Evolutionary conservation across 2,329 filamentous ascomycete genomes (phyloP), one percentile per base, ranked within the genome.

Genomic region (Fusarium illudens): DNA sequence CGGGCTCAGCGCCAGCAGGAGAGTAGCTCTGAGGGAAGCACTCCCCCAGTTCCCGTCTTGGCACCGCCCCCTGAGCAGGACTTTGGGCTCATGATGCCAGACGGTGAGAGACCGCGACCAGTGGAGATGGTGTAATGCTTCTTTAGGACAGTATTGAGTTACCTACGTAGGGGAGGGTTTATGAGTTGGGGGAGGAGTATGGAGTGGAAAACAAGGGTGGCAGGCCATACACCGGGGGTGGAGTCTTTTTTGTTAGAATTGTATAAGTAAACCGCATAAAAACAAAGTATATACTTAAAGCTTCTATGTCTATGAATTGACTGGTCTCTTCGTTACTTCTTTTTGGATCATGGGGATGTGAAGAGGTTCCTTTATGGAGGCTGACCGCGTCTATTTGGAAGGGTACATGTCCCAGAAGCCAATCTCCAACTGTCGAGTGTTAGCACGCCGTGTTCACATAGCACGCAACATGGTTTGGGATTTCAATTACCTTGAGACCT

Each of bases 401-500:
- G 84, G 83, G 63, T 81, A 85, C 83, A 85, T 86, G 64, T 85
- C 82, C 84, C 84, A 86, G 73, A 86, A 85, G 1, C 83, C 83
- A 72, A 84, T 84, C 63, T 86, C 84, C 82, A 86, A 84, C 83
- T 85, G 29, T 4, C 7, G 25, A 13, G 4, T 53, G 20, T 65
- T 30, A 68, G 52, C 22, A 49, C 48, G 29, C 10, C 9, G 6
- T 11, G 5, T 4, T 17, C 4, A 4, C 2, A 19, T 29, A 12
- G 17, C 4, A 3, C 2, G 2, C 6, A 27, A 17, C 52, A 11
- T 6, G 22, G 22, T 39, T 11, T 4, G 9, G 2, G 19, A 25
- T 4, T 7, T 46, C 3, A 37, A 85, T 79, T 77, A 93, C 92
- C 83, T 90, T 92, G 15, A 93, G 96, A n/a, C 91, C 93, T 71